phyloP scores from a whole-genome alignment of 139 green algal genomes.

The Chlorella sp. region DNA sequence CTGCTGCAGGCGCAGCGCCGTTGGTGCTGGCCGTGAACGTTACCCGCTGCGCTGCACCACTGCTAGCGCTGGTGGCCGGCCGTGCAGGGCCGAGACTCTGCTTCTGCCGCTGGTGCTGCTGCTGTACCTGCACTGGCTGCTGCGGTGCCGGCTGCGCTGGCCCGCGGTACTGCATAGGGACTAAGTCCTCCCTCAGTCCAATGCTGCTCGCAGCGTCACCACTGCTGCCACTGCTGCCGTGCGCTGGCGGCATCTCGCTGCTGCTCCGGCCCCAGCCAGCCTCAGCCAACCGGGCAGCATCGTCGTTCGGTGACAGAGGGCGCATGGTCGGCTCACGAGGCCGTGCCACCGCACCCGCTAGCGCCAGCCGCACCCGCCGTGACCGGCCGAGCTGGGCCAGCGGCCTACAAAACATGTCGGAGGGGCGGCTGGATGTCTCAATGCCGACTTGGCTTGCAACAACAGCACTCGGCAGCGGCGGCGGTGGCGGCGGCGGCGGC shows the following conservation, averaged over 20 bases:
- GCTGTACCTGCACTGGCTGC: background rate
- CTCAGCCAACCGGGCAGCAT: background rate
- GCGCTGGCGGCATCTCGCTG: background rate
- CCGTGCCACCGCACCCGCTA: background rate
- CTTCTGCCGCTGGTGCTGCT: conserved; percentile 3
- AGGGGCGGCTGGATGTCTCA: background rate
- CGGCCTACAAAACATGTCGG: background rate
- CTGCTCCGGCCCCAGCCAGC: background rate
- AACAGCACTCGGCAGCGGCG: too few relatives aligned
- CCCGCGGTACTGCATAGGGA: conserved; percentile 15
- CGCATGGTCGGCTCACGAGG: background rate
- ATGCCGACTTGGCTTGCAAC: too few relatives aligned
- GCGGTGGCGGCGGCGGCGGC: too few relatives aligned
- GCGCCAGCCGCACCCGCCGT: background rate
- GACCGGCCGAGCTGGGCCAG: background rate
- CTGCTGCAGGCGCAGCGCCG: background rate
- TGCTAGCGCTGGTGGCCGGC: background rate
- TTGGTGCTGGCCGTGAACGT: background rate
- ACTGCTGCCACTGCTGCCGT: background rate
- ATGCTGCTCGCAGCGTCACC: background rate
- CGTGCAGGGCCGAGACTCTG: too few relatives aligned
- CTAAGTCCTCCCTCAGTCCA: background rate
- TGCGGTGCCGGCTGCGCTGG: background rate
- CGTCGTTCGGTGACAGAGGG: conserved; percentile 10
- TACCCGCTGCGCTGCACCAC: background rate